A percentile compares a stretch with the other conserved stretches of the same genome.
Conservation (phyloP, 192 early-diverging fungal species). For the Backusella tuberculispora region DNA sequence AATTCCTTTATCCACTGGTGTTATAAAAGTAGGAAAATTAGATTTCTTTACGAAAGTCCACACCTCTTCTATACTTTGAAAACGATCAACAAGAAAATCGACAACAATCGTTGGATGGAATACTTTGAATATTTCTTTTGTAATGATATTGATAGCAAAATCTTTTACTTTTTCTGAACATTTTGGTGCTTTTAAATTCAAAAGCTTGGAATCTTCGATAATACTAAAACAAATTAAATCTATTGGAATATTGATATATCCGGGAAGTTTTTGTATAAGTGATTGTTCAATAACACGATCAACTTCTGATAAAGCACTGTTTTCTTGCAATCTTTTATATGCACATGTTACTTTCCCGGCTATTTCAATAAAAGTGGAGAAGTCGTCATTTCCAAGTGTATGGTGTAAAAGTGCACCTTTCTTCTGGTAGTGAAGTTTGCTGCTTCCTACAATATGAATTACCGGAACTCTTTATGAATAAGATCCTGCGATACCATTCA, state of each 20-base stretch:
- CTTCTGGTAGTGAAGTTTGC: slow-evolving; percentile 44
- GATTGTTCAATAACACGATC: slow-evolving; percentile 39
- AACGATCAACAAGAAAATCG: slow-evolving; percentile 45
- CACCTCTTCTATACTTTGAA: slow-evolving; percentile 26
- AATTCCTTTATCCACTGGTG: slow-evolving; percentile 51
- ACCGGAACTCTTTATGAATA: slow-evolving; percentile 50
- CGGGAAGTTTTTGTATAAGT: not conserved
- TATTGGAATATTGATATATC: slow-evolving; percentile 49
- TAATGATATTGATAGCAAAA: slow-evolving; percentile 33
- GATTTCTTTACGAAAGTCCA: slow-evolving; percentile 34
- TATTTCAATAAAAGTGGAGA: slow-evolving; percentile 45
- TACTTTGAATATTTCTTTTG: slow-evolving; percentile 36
- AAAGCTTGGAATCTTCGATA: slow-evolving; percentile 17
- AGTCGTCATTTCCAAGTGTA: slow-evolving; percentile 54
- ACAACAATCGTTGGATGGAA: slow-evolving; percentile 45
- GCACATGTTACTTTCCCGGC: slow-evolving; percentile 46
- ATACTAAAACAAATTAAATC: slow-evolving; percentile 42
- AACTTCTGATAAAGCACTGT: slow-evolving; percentile 42
- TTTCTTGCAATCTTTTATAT: slow-evolving; percentile 28
- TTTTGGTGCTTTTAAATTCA: slow-evolving; percentile 20
- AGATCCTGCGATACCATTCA: slow-evolving; percentile 51
- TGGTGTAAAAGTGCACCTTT: slow-evolving; percentile 49
- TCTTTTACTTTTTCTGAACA: slow-evolving; percentile 37
- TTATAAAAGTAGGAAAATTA: slow-evolving; percentile 40
- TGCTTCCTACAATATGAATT: slow-evolving; percentile 56